Evolutionary conservation across 2,329 filamentous ascomycete genomes (phyloP).

Genomic region (Drechslerella dactyloides): DNA sequence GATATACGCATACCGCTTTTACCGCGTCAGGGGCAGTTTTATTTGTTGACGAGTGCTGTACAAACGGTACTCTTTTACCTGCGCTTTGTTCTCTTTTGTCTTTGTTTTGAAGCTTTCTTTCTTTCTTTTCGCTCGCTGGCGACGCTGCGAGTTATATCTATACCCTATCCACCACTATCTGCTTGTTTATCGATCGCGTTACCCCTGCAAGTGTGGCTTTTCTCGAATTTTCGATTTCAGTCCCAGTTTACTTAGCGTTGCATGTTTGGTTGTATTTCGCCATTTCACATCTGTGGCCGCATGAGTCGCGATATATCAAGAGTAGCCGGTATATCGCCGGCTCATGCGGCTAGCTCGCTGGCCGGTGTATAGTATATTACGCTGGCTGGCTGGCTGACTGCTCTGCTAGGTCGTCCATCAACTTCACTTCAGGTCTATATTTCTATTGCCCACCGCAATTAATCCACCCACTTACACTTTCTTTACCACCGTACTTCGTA

Average conservation of each 20-base stretch:
- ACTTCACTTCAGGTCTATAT: conserved; percentile 30
- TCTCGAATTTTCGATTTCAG: neutral
- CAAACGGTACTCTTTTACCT: neutral
- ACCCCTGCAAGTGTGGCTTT: neutral
- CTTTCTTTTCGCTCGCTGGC: neutral
- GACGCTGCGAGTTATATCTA: neutral
- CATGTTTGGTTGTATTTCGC: conserved; percentile 16
- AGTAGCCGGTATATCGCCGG: no score
- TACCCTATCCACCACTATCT: neutral
- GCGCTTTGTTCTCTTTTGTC: neutral
- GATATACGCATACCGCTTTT: neutral
- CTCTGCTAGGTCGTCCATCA: neutral
- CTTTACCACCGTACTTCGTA: no score
- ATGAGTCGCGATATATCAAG: conserved; percentile 1
- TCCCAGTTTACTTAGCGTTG: conserved; percentile 49
- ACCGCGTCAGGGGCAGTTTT: neutral
- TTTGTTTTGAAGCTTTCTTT: neutral
- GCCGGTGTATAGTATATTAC: no score
- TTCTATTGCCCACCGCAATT: no score
- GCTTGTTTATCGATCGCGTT: no score
- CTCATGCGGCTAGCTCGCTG: no score
- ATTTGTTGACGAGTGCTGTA: neutral
- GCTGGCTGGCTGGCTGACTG: no score
- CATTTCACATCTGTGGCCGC: neutral
- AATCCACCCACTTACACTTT: no score